These are phyloP conservation scores for Prototheca wickerhamii DNA, from an alignment of 163 green algal species.

Conservation along the genomic window DNA sequence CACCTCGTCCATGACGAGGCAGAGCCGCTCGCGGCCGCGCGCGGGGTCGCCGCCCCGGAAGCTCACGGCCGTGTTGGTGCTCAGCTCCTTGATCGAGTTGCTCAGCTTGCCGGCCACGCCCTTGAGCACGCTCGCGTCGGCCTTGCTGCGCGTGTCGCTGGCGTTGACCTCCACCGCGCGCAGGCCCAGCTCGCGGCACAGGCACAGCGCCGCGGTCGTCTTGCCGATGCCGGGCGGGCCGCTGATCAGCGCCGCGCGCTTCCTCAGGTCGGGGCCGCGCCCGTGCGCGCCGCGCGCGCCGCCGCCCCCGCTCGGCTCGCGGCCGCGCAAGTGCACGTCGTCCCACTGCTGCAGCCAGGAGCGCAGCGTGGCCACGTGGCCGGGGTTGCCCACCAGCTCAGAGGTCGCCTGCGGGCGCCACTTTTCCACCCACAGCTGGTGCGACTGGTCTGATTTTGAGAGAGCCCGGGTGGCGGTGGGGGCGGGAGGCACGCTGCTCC, in stretches of 20 bases:
- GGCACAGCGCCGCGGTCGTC: constrained; percentile 78
- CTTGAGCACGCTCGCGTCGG: constrained; percentile 55
- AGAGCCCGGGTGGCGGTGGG: not conserved
- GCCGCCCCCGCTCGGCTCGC: constrained; percentile 8
- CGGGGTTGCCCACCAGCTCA: constrained; percentile 87
- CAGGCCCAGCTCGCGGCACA: constrained; percentile 72
- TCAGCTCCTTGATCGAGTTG: constrained; percentile 90
- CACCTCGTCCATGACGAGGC: constrained; percentile 97
- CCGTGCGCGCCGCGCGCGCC: constrained; percentile 19
- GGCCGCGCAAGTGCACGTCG: constrained; percentile 49
- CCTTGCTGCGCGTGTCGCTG: constrained; percentile 85
- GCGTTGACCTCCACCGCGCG: constrained; percentile 90
- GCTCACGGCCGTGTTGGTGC: constrained; percentile 62
- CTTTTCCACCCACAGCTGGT: constrained; percentile 86
- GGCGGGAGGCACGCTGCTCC: not conserved
- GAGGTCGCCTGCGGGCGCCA: constrained; percentile 59
- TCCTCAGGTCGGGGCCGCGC: constrained; percentile 46
- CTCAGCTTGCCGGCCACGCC: constrained; percentile 64
- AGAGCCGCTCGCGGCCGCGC: constrained; percentile 29
- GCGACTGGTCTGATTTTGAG: not conserved
- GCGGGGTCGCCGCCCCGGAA: not conserved
- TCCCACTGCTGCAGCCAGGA: constrained; percentile 73
- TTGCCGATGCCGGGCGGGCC: constrained; percentile 97
- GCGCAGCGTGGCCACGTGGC: constrained; percentile 46
- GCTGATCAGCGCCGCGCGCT: constrained; percentile 89